Evolutionary conservation across 306 rosid genomes (phyloP).

Genomic region (Cucumis hystrix): DNA sequence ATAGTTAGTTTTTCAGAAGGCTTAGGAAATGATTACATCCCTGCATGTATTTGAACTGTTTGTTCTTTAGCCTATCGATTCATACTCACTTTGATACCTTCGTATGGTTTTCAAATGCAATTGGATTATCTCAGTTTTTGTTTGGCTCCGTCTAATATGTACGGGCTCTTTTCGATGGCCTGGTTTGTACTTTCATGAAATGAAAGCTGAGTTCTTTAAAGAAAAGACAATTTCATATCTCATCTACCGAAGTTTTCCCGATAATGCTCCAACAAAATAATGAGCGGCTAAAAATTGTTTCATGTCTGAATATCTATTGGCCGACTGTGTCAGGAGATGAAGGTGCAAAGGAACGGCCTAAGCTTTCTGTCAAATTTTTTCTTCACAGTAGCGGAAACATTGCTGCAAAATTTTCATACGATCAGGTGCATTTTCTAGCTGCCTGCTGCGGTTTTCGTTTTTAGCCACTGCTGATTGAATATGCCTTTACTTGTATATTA

Average conservation of each 20-base stretch:
- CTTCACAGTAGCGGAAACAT: slow-evolving; percentile 65
- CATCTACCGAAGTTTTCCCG: neutral
- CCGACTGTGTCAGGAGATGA: slow-evolving; percentile 25
- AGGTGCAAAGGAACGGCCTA: slow-evolving; percentile 28
- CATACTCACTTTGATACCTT: neutral
- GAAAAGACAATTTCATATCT: neutral
- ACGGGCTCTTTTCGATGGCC: neutral
- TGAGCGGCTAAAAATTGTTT: neutral
- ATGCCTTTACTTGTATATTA: neutral
- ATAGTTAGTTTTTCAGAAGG: neutral
- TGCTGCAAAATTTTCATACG: slow-evolving; percentile 63
- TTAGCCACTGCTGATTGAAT: neutral
- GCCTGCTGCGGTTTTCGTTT: neutral
- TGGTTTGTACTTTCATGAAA: neutral
- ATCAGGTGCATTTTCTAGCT: slow-evolving; percentile 39
- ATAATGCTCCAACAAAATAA: neutral
- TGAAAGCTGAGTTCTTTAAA: neutral
- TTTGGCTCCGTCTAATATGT: neutral
- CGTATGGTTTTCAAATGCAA: neutral
- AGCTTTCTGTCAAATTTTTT: slow-evolving; percentile 49
- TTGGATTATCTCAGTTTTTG: neutral
- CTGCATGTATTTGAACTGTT: neutral
- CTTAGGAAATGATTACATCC: neutral
- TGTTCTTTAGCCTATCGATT: neutral
- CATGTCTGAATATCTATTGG: neutral